Evolutionary conservation across 1,284 basidiomycete genomes (phyloP).

Genomic region (Athelia psychrophila): DNA sequence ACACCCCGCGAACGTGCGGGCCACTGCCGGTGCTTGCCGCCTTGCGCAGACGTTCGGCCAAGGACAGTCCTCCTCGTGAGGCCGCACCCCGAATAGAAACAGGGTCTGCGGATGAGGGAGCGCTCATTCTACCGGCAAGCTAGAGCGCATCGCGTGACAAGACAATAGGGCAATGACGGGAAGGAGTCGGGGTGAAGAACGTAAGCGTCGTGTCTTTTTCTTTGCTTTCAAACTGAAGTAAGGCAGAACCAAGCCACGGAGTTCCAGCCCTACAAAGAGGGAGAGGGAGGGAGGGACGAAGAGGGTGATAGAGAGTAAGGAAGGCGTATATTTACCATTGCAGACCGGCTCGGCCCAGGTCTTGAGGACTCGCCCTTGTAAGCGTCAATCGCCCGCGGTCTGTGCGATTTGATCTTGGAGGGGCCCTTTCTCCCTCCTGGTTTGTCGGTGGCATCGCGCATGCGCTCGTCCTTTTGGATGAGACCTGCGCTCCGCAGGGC

Average conservation of each 20-base stretch:
- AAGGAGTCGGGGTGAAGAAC: slow-evolving; percentile 28
- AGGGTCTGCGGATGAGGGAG: slow-evolving; percentile 21
- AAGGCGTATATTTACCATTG: slow-evolving; percentile 62
- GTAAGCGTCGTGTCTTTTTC: slow-evolving; percentile 40
- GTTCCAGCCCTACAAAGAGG: slow-evolving; percentile 25
- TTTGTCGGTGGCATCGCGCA: slow-evolving; percentile 65
- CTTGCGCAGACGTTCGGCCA: slow-evolving; percentile 23
- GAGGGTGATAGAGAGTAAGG: slow-evolving; percentile 27
- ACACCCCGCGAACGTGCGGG: slow-evolving; percentile 15
- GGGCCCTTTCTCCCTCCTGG: slow-evolving; percentile 67
- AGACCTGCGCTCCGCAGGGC: slow-evolving; percentile 68
- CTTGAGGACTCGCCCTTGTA: slow-evolving; percentile 42
- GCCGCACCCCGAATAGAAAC: slow-evolving; percentile 30
- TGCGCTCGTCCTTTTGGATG: slow-evolving; percentile 67
- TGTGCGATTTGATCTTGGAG: slow-evolving; percentile 57
- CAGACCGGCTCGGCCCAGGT: slow-evolving; percentile 41
- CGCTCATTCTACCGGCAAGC: slow-evolving; percentile 31
- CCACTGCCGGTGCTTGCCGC: slow-evolving; percentile 4
- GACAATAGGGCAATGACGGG: slow-evolving; percentile 22
- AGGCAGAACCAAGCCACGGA: slow-evolving; percentile 27
- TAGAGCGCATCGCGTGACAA: slow-evolving; percentile 19
- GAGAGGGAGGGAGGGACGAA: slow-evolving; percentile 11
- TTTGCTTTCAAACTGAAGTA: slow-evolving; percentile 18
- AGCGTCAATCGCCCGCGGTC: slow-evolving; percentile 54
- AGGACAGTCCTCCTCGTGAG: not conserved